Evolutionary conservation across 2,329 filamentous ascomycete species (phyloP), one percentile per base, ranked within the genome.

Genomic region (Botrytis paeoniae): DNA sequence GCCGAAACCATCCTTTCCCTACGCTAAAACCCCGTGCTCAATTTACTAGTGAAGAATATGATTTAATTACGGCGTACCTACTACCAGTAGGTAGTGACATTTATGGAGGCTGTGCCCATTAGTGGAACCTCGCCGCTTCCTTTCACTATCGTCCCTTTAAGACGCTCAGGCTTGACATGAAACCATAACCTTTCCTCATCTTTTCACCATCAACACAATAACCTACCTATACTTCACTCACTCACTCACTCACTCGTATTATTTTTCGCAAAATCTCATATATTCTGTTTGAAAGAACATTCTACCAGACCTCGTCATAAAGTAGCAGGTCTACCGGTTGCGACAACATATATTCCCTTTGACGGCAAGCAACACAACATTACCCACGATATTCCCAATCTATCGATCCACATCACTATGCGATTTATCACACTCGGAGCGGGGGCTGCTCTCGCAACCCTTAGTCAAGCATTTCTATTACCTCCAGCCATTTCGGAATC

Each of bases 391-490:
- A 57, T 41, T n/a, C 25, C 25, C 45, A 66, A 9, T 22, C 16
- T 8, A 39, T 60, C 62, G 61, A 59, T 72, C 70, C 62, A 72
- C 60, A 37, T 48, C 69, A 76, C 32, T 48, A 80, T 80, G 79
- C 75, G 68, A 73, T 75, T 77, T 51, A 59, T 74, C n/a, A 74
- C 74, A 41, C 66, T 78, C 10, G 74, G 73, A 57, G 76, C 74
- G 51, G 72, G 75, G 20, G 74, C 74, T 37, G 75, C 75, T 45
- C 54, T 78, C 29, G 75, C 75, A n/a, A 74, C 72, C 37, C 61
- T 75, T 16, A 69, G 73, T 48, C 79, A 81, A 37, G 86, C 88
- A 73, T 85, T 90, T 78, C 82, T 91, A 74, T 77, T 91, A 71
- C 84, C 88, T 48, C 86, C 89, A 73, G 82, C 85, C 77, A 80